Percentiles rank a stretch among this genome's conserved stretches.
These are phyloP conservation scores for Coemansia asiatica DNA, from an alignment of 192 early-diverging fungal genomes.

Conservation along the genomic window DNA sequence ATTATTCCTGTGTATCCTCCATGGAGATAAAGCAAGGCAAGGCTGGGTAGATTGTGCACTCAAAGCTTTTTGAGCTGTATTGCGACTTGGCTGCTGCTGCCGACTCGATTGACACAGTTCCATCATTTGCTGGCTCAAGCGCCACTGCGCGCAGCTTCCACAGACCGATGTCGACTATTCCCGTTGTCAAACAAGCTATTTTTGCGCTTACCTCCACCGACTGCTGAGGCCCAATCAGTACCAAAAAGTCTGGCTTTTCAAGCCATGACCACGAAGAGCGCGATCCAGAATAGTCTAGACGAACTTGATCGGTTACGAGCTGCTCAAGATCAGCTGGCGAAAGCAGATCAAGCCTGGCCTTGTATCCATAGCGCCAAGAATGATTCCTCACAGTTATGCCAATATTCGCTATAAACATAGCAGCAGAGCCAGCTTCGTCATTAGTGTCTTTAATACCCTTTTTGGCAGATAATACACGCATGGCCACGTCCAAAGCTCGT, in stretches of 20 bases:
- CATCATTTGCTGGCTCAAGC: not conserved
- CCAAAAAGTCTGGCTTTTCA: constrained; percentile 16
- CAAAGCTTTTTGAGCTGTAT: constrained; percentile 20
- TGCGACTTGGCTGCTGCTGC: not conserved
- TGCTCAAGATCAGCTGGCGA: constrained; percentile 33
- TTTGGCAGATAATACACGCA: constrained; percentile 3
- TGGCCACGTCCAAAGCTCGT: constrained; percentile 35
- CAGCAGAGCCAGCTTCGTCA: not conserved
- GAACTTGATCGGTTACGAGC: constrained; percentile 3
- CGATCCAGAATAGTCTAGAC: constrained; percentile 32
- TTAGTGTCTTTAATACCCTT: not conserved
- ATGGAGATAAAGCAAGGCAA: constrained; percentile 32
- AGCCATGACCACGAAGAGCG: constrained; percentile 48
- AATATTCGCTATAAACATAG: constrained; percentile 21
- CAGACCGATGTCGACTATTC: constrained; percentile 36
- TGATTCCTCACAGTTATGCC: constrained; percentile 37
- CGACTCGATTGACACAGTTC: not conserved
- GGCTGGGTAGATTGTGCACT: constrained; percentile 27
- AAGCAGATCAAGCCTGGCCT: constrained; percentile 25
- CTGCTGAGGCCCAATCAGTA: constrained; percentile 15
- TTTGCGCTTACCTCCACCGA: constrained; percentile 10
- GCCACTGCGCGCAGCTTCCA: constrained; percentile 39
- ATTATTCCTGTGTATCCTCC: not conserved
- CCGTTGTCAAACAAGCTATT: constrained; percentile 26
- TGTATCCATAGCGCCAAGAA: constrained; percentile 49